A percentile compares a stretch with the other conserved stretches of the same genome.
These are phyloP conservation scores for Trichoderma harzianum DNA, from an alignment of 2,329 filamentous ascomycete species.

Conservation along the genomic window DNA sequence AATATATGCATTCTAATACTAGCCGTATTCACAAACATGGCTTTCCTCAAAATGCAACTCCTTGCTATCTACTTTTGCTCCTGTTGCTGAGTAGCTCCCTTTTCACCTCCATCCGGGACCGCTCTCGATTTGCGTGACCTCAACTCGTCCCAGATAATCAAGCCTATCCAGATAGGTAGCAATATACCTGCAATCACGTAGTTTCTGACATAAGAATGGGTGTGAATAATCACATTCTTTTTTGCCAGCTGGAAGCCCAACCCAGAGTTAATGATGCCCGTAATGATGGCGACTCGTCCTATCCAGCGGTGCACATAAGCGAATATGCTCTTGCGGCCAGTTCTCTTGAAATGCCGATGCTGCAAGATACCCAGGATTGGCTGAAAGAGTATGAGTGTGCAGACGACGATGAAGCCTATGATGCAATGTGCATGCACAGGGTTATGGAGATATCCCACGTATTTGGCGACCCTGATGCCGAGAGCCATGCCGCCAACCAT, in stretches of 20 bases:
- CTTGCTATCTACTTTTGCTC: not conserved
- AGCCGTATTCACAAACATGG: not conserved
- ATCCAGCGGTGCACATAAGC: slow-evolving; percentile 11
- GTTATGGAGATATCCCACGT: not conserved
- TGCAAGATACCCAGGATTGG: not conserved
- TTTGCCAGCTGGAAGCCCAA: slow-evolving; percentile 5
- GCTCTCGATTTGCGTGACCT: not conserved
- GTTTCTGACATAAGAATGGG: not conserved
- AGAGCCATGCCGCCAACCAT: slow-evolving; percentile 11
- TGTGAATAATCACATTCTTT: slow-evolving; percentile 5
- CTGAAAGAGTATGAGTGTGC: slow-evolving; percentile 5
- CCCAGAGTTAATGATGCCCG: not conserved
- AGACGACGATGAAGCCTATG: not conserved
- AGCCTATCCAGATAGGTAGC: not conserved
- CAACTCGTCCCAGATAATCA: not conserved
- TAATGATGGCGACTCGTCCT: not conserved
- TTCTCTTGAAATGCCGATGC: slow-evolving; percentile 1
- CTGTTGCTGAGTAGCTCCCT: not conserved
- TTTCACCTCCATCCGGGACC: not conserved
- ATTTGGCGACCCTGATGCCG: not conserved
- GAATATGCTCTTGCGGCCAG: slow-evolving; percentile 8
- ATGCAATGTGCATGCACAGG: not conserved
- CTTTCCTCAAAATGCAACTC: too few relatives aligned
- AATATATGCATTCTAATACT: not conserved
- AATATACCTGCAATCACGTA: not conserved